These are phyloP conservation scores for Talaromyces ruber DNA, from an alignment of 495 filamentous ascomycete genomes.

Conservation along the genomic window DNA sequence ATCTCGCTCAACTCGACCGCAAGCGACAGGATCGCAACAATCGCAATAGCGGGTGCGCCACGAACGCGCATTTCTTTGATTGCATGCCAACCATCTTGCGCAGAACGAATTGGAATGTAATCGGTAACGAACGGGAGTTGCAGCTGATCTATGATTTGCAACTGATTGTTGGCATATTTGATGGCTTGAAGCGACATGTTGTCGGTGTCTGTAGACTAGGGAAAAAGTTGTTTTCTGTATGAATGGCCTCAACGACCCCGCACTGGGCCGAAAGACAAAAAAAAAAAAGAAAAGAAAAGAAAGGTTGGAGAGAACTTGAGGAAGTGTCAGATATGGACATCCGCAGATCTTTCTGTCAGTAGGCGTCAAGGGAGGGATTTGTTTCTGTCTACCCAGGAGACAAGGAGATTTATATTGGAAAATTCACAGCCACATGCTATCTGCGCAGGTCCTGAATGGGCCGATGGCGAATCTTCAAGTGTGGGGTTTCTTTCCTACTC, in stretches of 20 bases:
- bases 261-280: too few species aligned
- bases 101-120: conserved; percentile 65
- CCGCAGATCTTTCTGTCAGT: neutral
- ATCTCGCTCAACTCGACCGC: conserved; percentile 46
- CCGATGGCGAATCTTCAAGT: neutral
- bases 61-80: conserved; percentile 92
- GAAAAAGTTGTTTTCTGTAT: neutral
- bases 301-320: neutral
- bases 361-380: neutral
- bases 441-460: neutral
- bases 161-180: conserved; percentile 65
- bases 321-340: neutral
- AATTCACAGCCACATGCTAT: conserved; percentile 1
- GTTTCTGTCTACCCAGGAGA: neutral
- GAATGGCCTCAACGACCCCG: neutral
- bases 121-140: conserved; percentile 76
- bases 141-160: conserved; percentile 86
- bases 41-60: conserved; percentile 93
- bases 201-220: neutral
- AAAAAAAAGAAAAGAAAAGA: neutral
- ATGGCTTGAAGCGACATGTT: conserved; percentile 74
- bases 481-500: neutral
- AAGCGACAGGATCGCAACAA: conserved; percentile 83
- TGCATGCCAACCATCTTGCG: conserved; percentile 80
- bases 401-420: neutral